Evolutionary conservation across 2,329 filamentous ascomycete genomes (phyloP), one percentile per base, ranked within the genome.

Genomic region (Penicillium palitans): DNA sequence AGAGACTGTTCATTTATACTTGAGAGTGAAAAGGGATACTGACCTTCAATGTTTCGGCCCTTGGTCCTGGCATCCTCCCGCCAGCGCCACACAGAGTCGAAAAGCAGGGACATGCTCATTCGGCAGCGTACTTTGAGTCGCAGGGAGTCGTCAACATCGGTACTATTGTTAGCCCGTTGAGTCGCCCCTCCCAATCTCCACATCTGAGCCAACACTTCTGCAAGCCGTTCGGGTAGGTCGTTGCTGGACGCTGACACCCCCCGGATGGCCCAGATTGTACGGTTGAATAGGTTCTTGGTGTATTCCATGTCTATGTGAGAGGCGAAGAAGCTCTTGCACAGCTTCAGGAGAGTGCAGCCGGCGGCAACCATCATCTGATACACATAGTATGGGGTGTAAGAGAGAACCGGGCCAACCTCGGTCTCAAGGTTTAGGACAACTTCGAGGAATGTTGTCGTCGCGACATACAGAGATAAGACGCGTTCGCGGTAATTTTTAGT

Each of bases 11-110:
- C 24, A 37, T 50, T 50, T n/a, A 13, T 37, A 37, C 2, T 8
- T n/a, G 17, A 19, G 4, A 9, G 27, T 19, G 35, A 8, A 39
- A n/a, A 29, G 15, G 42, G 12, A 41, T 31, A 58, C 55, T 52
- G 19, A 91, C 89, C 83, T 78, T 91, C 89, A 55, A 91, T 81
- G 61, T 87, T 88, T 69, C 87, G 84, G 49, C 87, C 89, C 72
- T 86, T 82, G 49, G 88, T 84, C 72, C 90, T 87, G 67, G 83
- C 83, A 69, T 87, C 84, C 65, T 85, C 82, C 59, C 85, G 80
- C 86, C 86, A 89, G 55, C 85, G 80, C 85, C 85, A 88, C 21
- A 88, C 84, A 19, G 84, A 86, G 71, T 89, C 87, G 66, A 84
- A 88, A 1, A 89, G 81, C 15, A 88, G 79, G 40, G 84, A 87